These are phyloP conservation scores for Sporopachydermia cereana DNA, from an alignment of 1,139 yeast genomes.

Conservation along the genomic window DNA sequence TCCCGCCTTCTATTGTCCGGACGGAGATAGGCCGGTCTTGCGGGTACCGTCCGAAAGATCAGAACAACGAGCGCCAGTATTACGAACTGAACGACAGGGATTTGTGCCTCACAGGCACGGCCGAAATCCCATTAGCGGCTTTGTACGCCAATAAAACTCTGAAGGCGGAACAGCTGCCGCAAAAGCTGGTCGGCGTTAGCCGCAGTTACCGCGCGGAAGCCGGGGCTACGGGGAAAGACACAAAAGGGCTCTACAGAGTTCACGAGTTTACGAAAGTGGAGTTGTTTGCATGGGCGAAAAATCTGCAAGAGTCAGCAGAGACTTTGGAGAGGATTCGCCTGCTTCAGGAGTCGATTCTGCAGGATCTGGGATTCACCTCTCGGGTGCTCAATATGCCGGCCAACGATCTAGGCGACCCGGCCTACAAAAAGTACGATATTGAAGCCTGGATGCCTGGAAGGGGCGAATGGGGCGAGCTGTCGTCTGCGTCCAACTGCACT, in stretches of 20 bases:
- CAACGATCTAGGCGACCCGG: slow-evolving; percentile 89
- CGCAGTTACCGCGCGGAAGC: slow-evolving; percentile 94
- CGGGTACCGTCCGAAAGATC: slow-evolving; percentile 92
- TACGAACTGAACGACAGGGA: slow-evolving; percentile 44
- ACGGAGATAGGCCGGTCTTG: slow-evolving; percentile 74
- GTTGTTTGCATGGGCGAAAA: slow-evolving; percentile 63
- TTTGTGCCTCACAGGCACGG: slow-evolving; percentile 80
- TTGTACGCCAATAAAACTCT: slow-evolving; percentile 35
- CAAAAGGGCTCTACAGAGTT: slow-evolving; percentile 85
- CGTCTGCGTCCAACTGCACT: slow-evolving; percentile 85
- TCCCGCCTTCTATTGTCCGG: slow-evolving; percentile 82
- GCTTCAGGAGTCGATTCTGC: slow-evolving; percentile 55
- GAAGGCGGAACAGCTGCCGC: slow-evolving; percentile 32
- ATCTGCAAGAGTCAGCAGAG: slow-evolving; percentile 30
- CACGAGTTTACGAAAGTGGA: slow-evolving; percentile 98
- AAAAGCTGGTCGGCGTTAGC: slow-evolving; percentile 67
- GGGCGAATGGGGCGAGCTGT: slow-evolving; percentile 84
- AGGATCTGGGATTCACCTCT: slow-evolving; percentile 65
- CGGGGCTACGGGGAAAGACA: slow-evolving; percentile 90
- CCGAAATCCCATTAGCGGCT: slow-evolving; percentile 91
- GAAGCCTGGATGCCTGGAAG: slow-evolving; percentile 99
- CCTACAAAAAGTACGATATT: slow-evolving; percentile 80
- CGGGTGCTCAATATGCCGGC: slow-evolving; percentile 83
- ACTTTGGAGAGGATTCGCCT: slow-evolving; percentile 50
- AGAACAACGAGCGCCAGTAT: slow-evolving; percentile 76